Base-by-base conservation (phyloP, 768 basidiomycete genomes). In the Lactifluus hygrophoroides region DNA sequence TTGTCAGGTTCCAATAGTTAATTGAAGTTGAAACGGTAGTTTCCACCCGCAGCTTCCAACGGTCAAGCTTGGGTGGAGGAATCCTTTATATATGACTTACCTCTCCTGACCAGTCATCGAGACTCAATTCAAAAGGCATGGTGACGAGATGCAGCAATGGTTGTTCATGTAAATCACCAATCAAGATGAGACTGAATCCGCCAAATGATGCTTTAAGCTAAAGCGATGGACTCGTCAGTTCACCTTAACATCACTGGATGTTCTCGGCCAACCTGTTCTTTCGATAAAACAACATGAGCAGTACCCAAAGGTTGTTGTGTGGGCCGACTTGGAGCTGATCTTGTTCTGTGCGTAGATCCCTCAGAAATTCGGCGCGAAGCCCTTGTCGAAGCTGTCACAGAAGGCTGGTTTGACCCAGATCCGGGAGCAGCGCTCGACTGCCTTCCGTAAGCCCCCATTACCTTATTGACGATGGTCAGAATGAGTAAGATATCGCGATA, bases 1-100 rank as follows among this genome's bases (percentile, higher is more conserved):
- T 97, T 23, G 86, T 85, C 50, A 98, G 72, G 70, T 99, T 99
- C 91, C 93, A 99, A 67, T 96, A 99, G 58, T 85, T 92, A 69
- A 96, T 86, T 50, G 86, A 83, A 3, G 84, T 85, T 23, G 86
- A 84, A 66, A 97, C 75, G 0, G 87, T 85, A 1, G 89, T 88
- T 6, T 86, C 84, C 5, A 91, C 89, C 68, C 87, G 86, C 45
- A 98, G 73, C 95, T 97, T 62, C 11, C 32, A 60, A 62, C 16
- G 17, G 30, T 56, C 42, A 63, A 28, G 42, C 32, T 11, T 16
- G 16, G 40, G 3, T 14, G 43, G 32, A 40, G 40, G 13, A 6
- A 4, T 2, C 38, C 30, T 43, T 27, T 37, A 3, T 10, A 34
- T 27, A 11, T 10, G 9, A 67, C 79, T 57, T 64, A 96, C 93